These are phyloP conservation scores for Xylaria bambusicola DNA, from an alignment of 495 filamentous ascomycete species.

Conservation along the genomic window DNA sequence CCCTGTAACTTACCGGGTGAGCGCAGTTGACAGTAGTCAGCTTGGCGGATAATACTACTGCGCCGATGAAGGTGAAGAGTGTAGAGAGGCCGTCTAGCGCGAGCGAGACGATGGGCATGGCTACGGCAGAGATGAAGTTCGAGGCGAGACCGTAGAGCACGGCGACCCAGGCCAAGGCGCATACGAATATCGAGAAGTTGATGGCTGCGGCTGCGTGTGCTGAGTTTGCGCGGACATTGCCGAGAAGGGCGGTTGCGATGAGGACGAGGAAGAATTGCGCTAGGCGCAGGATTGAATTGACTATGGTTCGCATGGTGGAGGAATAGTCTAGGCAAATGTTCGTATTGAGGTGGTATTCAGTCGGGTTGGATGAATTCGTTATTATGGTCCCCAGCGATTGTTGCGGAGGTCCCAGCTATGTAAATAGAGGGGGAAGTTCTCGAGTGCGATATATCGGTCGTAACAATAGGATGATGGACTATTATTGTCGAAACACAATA, in stretches of 20 bases:
- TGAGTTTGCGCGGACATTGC: slow-evolving; percentile 52
- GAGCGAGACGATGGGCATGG: slow-evolving; percentile 40
- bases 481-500: too few relatives aligned
- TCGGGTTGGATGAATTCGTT: not conserved
- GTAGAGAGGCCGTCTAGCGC: slow-evolving; percentile 41
- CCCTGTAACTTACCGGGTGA: slow-evolving; percentile 20
- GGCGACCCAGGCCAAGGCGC: slow-evolving; percentile 45
- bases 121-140: slow-evolving; percentile 33
- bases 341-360: not conserved
- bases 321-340: not conserved
- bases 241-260: slow-evolving; percentile 49
- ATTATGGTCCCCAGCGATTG: not conserved
- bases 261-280: slow-evolving; percentile 46
- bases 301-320: slow-evolving; percentile 38
- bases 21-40: slow-evolving; percentile 45
- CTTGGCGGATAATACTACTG: slow-evolving; percentile 51
- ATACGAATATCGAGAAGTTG: slow-evolving; percentile 55
- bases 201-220: slow-evolving; percentile 43
- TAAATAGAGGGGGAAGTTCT: not conserved
- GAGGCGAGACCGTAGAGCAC: slow-evolving; percentile 40
- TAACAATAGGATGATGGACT: slow-evolving; percentile 6
- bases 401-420: not conserved
- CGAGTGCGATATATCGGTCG: not conserved
- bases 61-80: slow-evolving; percentile 48
- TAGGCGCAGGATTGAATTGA: slow-evolving; percentile 41